Conservation (phyloP, 2,329 filamentous ascomycete species). For the Scytalidium sp. region DNA sequence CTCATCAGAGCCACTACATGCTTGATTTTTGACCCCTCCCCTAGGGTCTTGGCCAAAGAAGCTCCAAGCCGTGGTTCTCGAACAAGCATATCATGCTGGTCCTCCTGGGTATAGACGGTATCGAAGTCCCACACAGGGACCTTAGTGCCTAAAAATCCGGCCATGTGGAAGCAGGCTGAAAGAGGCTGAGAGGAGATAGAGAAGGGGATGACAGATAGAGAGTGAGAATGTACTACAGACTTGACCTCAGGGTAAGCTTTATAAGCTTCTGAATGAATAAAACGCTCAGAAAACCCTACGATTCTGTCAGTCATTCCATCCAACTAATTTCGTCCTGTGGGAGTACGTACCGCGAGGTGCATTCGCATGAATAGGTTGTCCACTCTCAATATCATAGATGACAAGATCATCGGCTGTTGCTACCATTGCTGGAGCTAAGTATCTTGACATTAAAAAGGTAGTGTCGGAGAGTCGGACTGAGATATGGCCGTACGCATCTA, state of each 20-base stretch:
- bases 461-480: constrained; percentile 46
- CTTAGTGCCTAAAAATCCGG: constrained; percentile 34
- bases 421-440: constrained; percentile 43
- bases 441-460: constrained; percentile 44
- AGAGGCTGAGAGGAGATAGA: constrained; percentile 30
- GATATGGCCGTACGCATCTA: constrained; percentile 50
- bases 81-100: constrained; percentile 33
- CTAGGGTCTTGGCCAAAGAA: constrained; percentile 30
- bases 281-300: constrained; percentile 37
- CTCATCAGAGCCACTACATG: constrained; percentile 39
- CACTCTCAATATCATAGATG: constrained; percentile 40
- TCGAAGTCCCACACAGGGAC: constrained; percentile 21
- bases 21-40: constrained; percentile 11
- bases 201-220: constrained; percentile 37
- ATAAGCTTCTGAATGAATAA: constrained; percentile 43
- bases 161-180: constrained; percentile 37
- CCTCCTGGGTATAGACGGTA: constrained; percentile 16
- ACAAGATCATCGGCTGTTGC: constrained; percentile 39
- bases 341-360: not conserved
- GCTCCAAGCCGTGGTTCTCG: constrained; percentile 26
- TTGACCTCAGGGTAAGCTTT: constrained; percentile 34
- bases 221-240: constrained; percentile 39
- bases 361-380: constrained; percentile 31
- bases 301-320: constrained; percentile 16
- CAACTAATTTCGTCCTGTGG: no score